Evolutionary conservation across 345 rosid genomes (phyloP), one percentile per base, ranked within the genome.

Genomic region (Dimocarpus longan): DNA sequence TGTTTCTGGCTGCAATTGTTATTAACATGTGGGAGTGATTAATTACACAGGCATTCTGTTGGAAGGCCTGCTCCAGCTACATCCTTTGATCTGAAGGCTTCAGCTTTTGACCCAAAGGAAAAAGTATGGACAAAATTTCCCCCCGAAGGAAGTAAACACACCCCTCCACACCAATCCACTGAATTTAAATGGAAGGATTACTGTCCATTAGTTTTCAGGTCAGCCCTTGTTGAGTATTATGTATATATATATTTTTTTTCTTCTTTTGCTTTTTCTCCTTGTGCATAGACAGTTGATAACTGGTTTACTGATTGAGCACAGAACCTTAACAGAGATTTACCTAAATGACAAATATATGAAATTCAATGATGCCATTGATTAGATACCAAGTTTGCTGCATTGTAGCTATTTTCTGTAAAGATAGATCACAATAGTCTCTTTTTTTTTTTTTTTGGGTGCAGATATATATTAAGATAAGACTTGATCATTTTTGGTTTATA

Each of bases 161-260:
- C 99, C 16, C 98, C 98, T 16, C 99, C 99, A 10, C 99, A 95
- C 81, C 92, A 88, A 71, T 91, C 98, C 43, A 76, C 75, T 71
- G 99, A 95, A 66, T 95, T 95, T 78, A 95, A 81, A 82, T 93
- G 99, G 99, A 95, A 95, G 86, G 99, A 95, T 76, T 95, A 95
- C 70, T 93, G 99, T 78, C 99, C 98, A n/a, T 82, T 93, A 71
- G 99, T 95, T 79, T 95, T 95, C 91, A 91, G 98, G 98, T 94
- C 24, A 76, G 78, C 26, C 78, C 64, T 15, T 62, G 43, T 40
- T 59, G 52, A 15, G 59, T 16, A 54, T 52, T 54, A 18, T 46
- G 10, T 8, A 26, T n/a, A n/a, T n/a, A n/a, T n/a, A n/a, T n/a
- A n/a, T n/a, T 46, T 32, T 1, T 32, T 32, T 3, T 46, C 10